Conservation (phyloP, 2,329 filamentous ascomycete species). For the Pseudocercospora cruenta region DNA sequence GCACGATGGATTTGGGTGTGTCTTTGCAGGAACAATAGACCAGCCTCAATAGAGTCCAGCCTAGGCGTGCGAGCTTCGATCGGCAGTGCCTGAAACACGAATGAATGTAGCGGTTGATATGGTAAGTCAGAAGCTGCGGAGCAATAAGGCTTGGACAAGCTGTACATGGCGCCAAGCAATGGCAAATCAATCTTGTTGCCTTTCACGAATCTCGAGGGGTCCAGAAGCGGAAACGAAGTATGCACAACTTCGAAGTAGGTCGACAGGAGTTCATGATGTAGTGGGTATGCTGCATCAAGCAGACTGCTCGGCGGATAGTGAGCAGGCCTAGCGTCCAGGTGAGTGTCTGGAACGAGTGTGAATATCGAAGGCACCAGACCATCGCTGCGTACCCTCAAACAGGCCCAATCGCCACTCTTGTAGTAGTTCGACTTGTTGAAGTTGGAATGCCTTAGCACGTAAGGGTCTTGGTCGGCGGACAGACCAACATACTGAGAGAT, state of each 20-base stretch:
- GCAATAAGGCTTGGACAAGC: conserved; percentile 28
- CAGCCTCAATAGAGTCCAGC: conserved; percentile 29
- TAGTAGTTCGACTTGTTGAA: conserved; percentile 30
- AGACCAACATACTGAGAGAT: conserved; percentile 29
- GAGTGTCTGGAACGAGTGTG: conserved; percentile 23
- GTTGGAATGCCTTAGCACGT: conserved; percentile 27
- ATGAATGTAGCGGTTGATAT: conserved; percentile 19
- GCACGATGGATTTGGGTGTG: conserved; percentile 23
- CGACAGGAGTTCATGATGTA: conserved; percentile 29
- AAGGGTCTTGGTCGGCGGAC: conserved; percentile 28
- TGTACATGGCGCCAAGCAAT: conserved; percentile 29
- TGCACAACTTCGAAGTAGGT: conserved; percentile 32
- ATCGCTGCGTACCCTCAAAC: conserved; percentile 22
- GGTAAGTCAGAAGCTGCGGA: conserved; percentile 17
- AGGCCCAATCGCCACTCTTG: conserved; percentile 27
- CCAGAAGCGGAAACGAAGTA: conserved; percentile 28
- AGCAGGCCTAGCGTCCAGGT: conserved; percentile 23
- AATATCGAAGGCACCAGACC: conserved; percentile 20
- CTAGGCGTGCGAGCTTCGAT: conserved; percentile 25
- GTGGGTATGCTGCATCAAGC: conserved; percentile 27
- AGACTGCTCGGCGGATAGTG: conserved; percentile 27
- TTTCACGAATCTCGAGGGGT: conserved; percentile 27
- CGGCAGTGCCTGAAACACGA: conserved; percentile 27
- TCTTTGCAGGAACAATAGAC: conserved; percentile 26
- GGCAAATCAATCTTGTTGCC: conserved; percentile 31